Conservation (phyloP, 2,329 filamentous ascomycete species). For the Xylaria sp. region DNA sequence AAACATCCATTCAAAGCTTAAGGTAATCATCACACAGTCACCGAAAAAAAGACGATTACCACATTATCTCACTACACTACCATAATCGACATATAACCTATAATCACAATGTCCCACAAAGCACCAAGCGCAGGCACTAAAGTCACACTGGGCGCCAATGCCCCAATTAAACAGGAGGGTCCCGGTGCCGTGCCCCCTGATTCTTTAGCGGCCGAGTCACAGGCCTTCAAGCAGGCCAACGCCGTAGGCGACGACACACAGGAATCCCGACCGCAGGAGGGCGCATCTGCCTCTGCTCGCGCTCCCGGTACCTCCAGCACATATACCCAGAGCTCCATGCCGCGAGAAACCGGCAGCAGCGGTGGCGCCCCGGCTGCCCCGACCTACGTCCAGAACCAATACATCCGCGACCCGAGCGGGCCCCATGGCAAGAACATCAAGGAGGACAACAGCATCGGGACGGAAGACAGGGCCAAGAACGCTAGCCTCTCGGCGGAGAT, state of each 20-base stretch:
- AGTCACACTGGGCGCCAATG: constrained; percentile 60
- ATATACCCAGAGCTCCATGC: constrained; percentile 13
- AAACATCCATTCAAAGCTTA: neutral
- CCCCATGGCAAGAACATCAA: constrained; percentile 58
- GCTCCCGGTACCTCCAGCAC: constrained; percentile 26
- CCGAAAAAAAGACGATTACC: neutral
- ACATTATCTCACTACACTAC: neutral
- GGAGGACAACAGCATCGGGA: constrained; percentile 53
- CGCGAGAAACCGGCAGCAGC: constrained; percentile 54
- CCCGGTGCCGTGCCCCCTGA: constrained; percentile 72
- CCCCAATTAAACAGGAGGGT: constrained; percentile 66
- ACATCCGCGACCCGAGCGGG: constrained; percentile 47
- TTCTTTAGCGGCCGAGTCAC: constrained; percentile 81
- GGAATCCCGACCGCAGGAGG: constrained; percentile 54
- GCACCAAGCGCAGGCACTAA: constrained; percentile 51
- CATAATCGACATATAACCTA: neutral
- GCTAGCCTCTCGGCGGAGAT: constrained; percentile 55
- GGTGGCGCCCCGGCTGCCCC: constrained; percentile 50
- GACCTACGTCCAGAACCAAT: constrained; percentile 53
- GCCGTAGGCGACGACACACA: constrained; percentile 63
- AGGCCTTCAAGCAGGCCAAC: constrained; percentile 62
- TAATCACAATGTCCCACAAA: constrained; percentile 42
- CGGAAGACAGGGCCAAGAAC: constrained; percentile 53
- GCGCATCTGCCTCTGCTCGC: constrained; percentile 20
- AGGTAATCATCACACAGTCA: neutral